phyloP scores from a whole-genome alignment of 305 asterid species.

The Fraxinus dipetala region DNA sequence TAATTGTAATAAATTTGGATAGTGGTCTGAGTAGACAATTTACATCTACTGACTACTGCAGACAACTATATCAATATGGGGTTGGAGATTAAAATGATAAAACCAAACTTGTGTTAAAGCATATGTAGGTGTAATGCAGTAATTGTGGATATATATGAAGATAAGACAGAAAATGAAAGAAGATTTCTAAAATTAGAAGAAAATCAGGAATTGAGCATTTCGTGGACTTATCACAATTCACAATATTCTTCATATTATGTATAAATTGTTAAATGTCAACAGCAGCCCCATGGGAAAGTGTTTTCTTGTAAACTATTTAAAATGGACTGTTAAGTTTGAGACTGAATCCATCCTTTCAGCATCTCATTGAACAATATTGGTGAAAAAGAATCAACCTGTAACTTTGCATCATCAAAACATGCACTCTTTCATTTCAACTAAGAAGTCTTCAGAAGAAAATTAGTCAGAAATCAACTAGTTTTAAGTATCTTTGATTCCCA shows the following conservation, averaged over 20 bases:
- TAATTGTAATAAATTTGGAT: not conserved
- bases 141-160: not conserved
- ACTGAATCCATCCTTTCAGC: not conserved
- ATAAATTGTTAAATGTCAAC: not conserved
- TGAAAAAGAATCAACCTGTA: not conserved
- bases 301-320: not conserved
- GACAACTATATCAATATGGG: not conserved
- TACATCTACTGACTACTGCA: not conserved
- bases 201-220: not conserved
- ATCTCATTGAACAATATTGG: not conserved
- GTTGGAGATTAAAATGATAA: not conserved
- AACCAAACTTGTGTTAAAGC: not conserved
- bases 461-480: not conserved
- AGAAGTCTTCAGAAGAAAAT: not conserved
- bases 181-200: not conserved
- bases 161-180: not conserved
- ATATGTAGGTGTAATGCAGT: not conserved
- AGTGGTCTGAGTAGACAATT: not conserved
- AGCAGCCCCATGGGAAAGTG: not conserved
- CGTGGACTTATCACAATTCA: not conserved
- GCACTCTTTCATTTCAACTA: not conserved
- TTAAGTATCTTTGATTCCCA: not conserved
- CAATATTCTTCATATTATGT: not conserved
- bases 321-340: not conserved
- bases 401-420: not conserved